Base-by-base conservation (phyloP, 2,329 filamentous ascomycete species). In the Dactylellina parvicollis region DNA sequence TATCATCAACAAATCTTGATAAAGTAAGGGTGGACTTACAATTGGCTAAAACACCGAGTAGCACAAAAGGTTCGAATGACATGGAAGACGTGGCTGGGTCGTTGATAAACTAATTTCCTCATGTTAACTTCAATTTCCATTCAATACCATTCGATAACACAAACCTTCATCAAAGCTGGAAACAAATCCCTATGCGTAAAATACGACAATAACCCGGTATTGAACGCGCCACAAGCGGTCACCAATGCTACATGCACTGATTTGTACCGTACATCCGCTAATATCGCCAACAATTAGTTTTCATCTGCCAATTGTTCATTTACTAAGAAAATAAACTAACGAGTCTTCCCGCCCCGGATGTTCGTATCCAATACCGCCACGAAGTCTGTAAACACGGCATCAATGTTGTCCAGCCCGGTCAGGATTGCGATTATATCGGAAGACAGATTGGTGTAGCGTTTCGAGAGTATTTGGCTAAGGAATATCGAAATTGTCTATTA, bases 141-240 rank as follows among this genome's bases (percentile, higher is more conserved):
- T 16, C 20, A 14, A 40, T 7, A 28, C n/a, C 22, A 34, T n/a
- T 32, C 46, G 47, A 7, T 9, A 4, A 46, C 40, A 66, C 82
- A 64, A 80, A 95, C 92, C 87, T 96, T 97, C 88, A 97, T 96
- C 60, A 98, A 85, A 7, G 92, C 89, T 18, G 94, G 94, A 79
- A 99, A 99, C 34, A 98, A 85, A 80, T 99, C 95, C 76, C 92
- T 86, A 79, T 98, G 93, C 40, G 95, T 95, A 79, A 99, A 92
- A 81, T 98, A 99, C 0, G 93, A 96, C 61, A 97, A 86, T 20
- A 99, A 85, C 50, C 92, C 95, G 2, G 95, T 98, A 81, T 96
- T 92, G 80, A 97, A 98, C 65, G 93, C 93, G n/a, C 94, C 93
- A 8, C 93, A 92, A 4, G 92, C 91, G 64, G 96, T 88, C 12